Conservation (phyloP, 1,139 yeast species). For the Sugiyamaella paludigena region DNA sequence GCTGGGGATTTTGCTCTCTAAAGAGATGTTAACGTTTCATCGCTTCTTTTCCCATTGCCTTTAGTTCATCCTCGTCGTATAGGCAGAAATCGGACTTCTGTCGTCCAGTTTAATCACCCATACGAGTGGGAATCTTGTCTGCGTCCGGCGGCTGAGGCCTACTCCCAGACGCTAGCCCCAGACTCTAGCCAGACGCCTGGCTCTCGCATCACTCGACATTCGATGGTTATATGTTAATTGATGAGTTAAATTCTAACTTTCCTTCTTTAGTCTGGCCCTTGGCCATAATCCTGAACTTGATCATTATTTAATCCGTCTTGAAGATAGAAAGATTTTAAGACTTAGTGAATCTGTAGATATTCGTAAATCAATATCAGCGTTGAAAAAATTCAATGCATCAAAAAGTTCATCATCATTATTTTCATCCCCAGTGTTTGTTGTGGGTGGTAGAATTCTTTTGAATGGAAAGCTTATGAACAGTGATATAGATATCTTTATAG, state of each 20-base stretch:
- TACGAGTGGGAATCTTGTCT: no score
- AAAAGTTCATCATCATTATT: neutral
- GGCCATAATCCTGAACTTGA: conserved; percentile 4
- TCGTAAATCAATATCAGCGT: neutral
- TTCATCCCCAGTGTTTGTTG: neutral
- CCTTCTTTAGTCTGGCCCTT: conserved; percentile 2
- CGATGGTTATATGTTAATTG: no score
- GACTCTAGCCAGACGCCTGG: no score
- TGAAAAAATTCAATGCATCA: neutral
- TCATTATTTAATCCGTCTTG: conserved; percentile 6
- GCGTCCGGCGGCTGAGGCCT: no score
- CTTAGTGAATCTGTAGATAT: neutral
- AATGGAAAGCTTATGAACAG: neutral
- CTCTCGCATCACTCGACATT: no score
- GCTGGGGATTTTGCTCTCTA: no score
- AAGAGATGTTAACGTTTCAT: no score
- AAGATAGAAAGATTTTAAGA: conserved; percentile 2
- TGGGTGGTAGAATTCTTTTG: neutral
- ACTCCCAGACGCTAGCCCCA: no score
- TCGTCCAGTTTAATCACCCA: neutral
- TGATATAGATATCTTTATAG: conserved; percentile 4
- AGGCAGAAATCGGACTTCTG: no score
- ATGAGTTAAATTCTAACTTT: neutral
- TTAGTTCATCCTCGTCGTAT: no score
- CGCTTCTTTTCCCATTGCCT: no score